Base-by-base conservation (phyloP, 2,329 filamentous ascomycete species). In the Clarireedia homoeocarpa region DNA sequence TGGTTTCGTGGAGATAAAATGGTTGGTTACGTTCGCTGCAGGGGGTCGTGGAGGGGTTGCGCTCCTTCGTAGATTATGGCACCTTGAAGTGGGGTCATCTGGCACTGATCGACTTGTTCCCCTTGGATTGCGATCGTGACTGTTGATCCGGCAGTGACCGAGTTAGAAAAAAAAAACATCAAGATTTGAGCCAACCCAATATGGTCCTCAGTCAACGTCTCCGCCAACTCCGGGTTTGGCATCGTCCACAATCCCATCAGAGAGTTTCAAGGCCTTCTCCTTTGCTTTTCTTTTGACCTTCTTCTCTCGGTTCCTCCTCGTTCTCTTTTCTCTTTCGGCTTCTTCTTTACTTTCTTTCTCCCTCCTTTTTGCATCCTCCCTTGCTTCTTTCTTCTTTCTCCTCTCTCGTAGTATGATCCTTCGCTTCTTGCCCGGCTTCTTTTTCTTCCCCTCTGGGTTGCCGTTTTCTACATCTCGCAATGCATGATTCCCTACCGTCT, bases 291-390 rank as follows among this genome's bases (percentile, higher is more conserved):
- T 74, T 68, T 81, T 79, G 58, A 83, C 62, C 71, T 85, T 84
- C 72, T 80, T 83, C 62, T 77, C 68, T 56, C 79, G 70, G 62
- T 85, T 85, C 60, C 82, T 66, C 61, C 80, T 74, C 71, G 82
- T 82, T 72, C 82, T 83, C 74, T 84, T 84, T 55, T 83, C 80
- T 62, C 73, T 75, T 30, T 83, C 61, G 49, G 78, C 75, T 61
- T 81, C 76, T 64, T 82, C 80, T 68, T 81, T 84, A 17, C 73
- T 72, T 59, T 72, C 60, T 49, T 70, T 62, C 54, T 73, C 70
- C 61, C 71, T 73, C 60, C 68, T 70, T 12, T 66, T 70, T 4
- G 66, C 69, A 56, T 73, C 71, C 48, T 65, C 63, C 20, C 55
- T 58, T 17, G 53, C 66, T 30, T 73, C 72, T 56, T 67, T 72